Evolutionary conservation across 2,329 filamentous ascomycete genomes (phyloP).

Genomic region (Seiridium unicorne): DNA sequence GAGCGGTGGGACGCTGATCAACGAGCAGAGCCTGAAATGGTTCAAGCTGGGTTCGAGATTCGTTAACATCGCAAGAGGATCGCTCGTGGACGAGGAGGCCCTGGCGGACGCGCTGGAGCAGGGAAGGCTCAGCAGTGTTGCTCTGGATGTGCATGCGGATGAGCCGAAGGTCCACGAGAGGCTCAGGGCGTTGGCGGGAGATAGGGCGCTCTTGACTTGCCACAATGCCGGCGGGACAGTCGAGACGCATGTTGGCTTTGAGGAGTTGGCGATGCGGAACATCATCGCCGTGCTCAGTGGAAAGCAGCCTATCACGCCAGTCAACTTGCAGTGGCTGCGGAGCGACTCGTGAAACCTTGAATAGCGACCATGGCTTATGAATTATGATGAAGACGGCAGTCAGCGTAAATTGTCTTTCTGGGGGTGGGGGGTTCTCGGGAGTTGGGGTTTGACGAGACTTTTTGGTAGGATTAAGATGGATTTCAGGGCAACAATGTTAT

Average conservation of each 20-base stretch:
- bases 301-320: constrained; percentile 54
- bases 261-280: constrained; percentile 66
- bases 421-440: no score
- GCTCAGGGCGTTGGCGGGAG: constrained; percentile 37
- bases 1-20: constrained; percentile 45
- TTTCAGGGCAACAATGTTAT: no score
- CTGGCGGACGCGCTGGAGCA: constrained; percentile 57
- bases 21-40: constrained; percentile 40
- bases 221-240: constrained; percentile 68
- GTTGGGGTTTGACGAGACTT: no score
- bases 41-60: constrained; percentile 57
- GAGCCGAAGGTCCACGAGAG: constrained; percentile 55
- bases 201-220: constrained; percentile 58
- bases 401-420: no score
- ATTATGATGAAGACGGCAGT: no score
- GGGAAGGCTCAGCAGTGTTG: constrained; percentile 49
- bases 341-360: background rate
- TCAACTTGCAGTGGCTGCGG: constrained; percentile 52
- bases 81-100: constrained; percentile 64
- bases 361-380: no score
- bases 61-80: constrained; percentile 66
- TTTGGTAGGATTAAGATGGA: no score
- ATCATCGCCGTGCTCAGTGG: constrained; percentile 57
- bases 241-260: constrained; percentile 65
- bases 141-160: constrained; percentile 62